Base-by-base conservation (phyloP, 2,329 filamentous ascomycete genomes). In the Alternaria burnsii region DNA sequence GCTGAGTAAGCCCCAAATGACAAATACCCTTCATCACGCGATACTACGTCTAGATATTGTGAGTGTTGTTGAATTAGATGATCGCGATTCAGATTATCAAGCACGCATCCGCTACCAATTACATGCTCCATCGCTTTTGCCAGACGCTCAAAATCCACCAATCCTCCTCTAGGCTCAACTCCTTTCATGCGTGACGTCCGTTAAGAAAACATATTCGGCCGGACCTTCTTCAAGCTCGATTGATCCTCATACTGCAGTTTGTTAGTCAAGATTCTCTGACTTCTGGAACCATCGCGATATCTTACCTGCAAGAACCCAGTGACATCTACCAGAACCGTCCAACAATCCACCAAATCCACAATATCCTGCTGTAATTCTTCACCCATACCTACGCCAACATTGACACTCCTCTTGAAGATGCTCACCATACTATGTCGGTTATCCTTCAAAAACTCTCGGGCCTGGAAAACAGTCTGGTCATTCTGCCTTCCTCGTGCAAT, bases 351-450 rank as follows among this genome's bases (percentile, higher is more conserved):
- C 67, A 98, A 79, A 69, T 94, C 92, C 48, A 87, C 86, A 38
- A 97, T 82, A 64, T 87, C 86, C 61, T 89, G 85, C 53, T 88
- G 87, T 57, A 88, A 83, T 53, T 88, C 88, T 36, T 88, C 82
- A 42, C 80, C 67, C 58, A 71, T 80, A 0, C 53, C 47, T 2
- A 42, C 63, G 4, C 91, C 91, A 58, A 97, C 91, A 48, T 91
- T 91, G 0, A 92, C 92, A 69, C 91, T 92, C 67, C 93, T 86
- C 82, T 99, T 99, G 72, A 99, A 91, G 20, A 97, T 89, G 46
- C 93, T 91, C 65, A 95, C 88, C 71, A 98, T 92, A 58, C 94
- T 88, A 77, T 90, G 88, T 63, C 94, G 86, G 77, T 97, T 93
- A 66, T 95, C 91, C 6, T 86, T 85, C 61, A 99, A 82, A 80